Base-by-base conservation (phyloP, 2,329 filamentous ascomycete genomes). In the Colletotrichum sp. region DNA sequence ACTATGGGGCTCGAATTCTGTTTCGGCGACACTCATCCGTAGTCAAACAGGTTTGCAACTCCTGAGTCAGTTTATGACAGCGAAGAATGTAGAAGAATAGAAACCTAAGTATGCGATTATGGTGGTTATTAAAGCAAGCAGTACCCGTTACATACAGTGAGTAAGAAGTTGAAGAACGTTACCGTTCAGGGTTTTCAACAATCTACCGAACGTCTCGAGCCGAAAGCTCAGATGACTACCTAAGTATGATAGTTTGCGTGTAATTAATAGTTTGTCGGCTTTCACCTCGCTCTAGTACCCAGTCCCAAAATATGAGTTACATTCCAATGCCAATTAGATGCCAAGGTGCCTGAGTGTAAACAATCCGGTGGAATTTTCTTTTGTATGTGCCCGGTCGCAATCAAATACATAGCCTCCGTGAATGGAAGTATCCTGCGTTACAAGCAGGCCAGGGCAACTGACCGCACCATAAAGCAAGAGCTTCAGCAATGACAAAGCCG, bases 141-240 rank as follows among this genome's bases (percentile, higher is more conserved):
- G 1, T 1, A 6, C 16, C 36, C 15, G 15, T 39, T 39, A 39
- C 15, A 10, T 44, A 10, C 16, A 3, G 0, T 0, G 36, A 39
- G 5, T 5, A 18, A 18, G 16, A 18, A 8, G 8, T 18, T n/a
- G 5, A 44, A 6, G 16, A 44, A 44, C 8, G 36, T 44, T 44
- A 18, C 8, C 5, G 8, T 44, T 10, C 16, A 44, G 2, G 8
- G 36, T n/a, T 44, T 10, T 10, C 16, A 44, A 0, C 2, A 10
- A n/a, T 44, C 0, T 44, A 44, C 5, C 1, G 36, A 5, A 18
- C 8, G 8, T 44, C 36, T 44, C 36, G 8, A 44, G 36, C 16
- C 2, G 16, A 44, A 44, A 10, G 36, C 3, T 44, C 36, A 44
- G 5, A 44, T 10, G 36, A 44, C 16, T 5, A 32, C 12, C 12